These are phyloP conservation scores for Pulicaria dysenterica DNA, from an alignment of 129 eudicot species.

Conservation along the genomic window DNA sequence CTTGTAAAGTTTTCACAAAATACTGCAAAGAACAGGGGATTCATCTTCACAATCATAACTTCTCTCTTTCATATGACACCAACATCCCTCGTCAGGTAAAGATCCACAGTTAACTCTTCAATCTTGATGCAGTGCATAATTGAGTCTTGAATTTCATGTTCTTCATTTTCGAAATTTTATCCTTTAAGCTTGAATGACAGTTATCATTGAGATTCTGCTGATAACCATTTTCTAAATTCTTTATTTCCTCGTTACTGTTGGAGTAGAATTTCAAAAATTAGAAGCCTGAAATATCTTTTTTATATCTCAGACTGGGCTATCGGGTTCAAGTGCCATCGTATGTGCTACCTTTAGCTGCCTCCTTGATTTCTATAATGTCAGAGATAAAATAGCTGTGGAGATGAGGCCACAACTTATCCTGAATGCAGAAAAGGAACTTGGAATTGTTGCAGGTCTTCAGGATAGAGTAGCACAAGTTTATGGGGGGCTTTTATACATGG, in stretches of 20 bases:
- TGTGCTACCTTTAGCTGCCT: constrained; percentile 98
- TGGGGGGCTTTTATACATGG: constrained; percentile 96
- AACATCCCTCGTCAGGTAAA: constrained; percentile 99
- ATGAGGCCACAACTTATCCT: constrained; percentile 90
- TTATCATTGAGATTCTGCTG: no score
- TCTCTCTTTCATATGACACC: constrained; percentile 87
- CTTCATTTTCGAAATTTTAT: not conserved
- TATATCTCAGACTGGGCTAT: constrained; percentile 80
- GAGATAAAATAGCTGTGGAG: constrained; percentile 72
- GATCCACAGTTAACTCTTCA: no score
- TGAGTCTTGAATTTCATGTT: not conserved
- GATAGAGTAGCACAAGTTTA: constrained; percentile 99
- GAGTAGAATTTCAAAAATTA: not conserved
- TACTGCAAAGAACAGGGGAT: constrained; percentile 72
- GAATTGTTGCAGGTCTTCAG: constrained; percentile 97
- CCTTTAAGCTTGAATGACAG: not conserved
- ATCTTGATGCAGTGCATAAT: not conserved
- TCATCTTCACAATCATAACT: constrained; percentile 59
- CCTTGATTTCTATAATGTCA: constrained; percentile 81
- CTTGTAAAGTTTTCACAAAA: constrained; percentile 66
- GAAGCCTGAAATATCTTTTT: not conserved
- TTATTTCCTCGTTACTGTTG: not conserved
- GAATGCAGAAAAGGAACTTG: constrained; percentile 93
- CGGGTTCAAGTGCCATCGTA: constrained; percentile 98
- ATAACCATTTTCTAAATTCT: no score